Base-by-base conservation (phyloP, 148 eudicot genomes). In the Rhododendron williamsianum region DNA sequence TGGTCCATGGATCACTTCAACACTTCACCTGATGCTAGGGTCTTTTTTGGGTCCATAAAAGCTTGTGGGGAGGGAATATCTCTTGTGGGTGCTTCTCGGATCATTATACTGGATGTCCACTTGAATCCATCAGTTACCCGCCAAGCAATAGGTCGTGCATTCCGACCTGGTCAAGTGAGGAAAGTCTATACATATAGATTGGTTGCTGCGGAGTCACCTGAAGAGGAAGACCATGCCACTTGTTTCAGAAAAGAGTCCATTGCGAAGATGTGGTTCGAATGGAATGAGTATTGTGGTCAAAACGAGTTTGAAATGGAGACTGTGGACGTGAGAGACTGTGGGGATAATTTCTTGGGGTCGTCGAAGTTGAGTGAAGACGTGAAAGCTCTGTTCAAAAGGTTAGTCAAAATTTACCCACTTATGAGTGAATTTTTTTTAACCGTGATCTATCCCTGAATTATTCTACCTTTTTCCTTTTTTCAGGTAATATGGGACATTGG, bases 11-110 rank as follows among this genome's bases (percentile, higher is more conserved):
- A 96, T 12, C 88, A 18, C 27, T 96, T 94, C 80, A 96, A 96
- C 86, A 90, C 83, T 46, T 94, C 98, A 27, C 83, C 94, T 9
- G 94, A 93, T 48, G 94, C 99, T 25, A 86, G 87, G 78, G 95
- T 96, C 3, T 94, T 96, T 80, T 96, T 96, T 81, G 99, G 99
- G 19, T 96, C 98, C 0, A 95, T 96, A 25, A 96, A 89, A 86
- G 99, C 99, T 19, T 96, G 98, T 87, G 97, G 98, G 27, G 98
- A 96, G 90, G 99, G 99, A 41, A 95, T 96, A 41, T 96, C 99
- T 58, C 89, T 96, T 23, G 98, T 96, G 10, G 99, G 98, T 41
- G 99, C 98, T 18, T 96, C 99, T 6, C 90, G 99, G 2, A 91
- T 96, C 27, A 93, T 96, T 9, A 93, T 96, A 58, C 69, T 96